Evolutionary conservation across 768 basidiomycete species (phyloP).

Genomic region (Mycena leptocephala): DNA sequence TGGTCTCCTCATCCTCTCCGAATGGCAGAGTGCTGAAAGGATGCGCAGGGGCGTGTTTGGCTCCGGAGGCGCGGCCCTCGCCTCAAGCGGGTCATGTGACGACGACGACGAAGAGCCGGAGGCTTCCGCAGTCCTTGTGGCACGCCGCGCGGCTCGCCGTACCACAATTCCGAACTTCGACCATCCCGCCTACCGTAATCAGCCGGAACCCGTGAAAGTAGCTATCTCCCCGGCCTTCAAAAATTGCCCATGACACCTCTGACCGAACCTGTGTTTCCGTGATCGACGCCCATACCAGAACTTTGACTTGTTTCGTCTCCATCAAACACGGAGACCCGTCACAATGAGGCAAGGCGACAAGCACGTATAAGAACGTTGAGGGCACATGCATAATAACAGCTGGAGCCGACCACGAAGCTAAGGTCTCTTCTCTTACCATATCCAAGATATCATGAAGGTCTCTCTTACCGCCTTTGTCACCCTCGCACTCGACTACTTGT

Average conservation of each 20-base stretch:
- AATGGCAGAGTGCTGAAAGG: too few species aligned
- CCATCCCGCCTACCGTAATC: too few species aligned
- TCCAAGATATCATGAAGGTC: slow-evolving; percentile 17
- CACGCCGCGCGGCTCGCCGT: too few species aligned
- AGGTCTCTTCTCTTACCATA: slow-evolving; percentile 10
- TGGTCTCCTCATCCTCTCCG: too few species aligned
- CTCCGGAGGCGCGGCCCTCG: too few species aligned
- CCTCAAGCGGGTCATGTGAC: too few species aligned
- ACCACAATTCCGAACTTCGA: too few species aligned
- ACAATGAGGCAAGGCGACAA: neutral
- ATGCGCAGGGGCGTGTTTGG: too few species aligned
- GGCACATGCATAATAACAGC: slow-evolving; percentile 1
- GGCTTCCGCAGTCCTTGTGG: too few species aligned
- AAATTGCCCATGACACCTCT: slow-evolving; percentile 1
- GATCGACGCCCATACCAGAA: neutral
- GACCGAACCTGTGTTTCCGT: slow-evolving; percentile 1
- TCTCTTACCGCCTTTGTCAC: slow-evolving; percentile 14
- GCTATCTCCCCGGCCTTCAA: neutral
- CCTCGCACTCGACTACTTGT: slow-evolving; percentile 5
- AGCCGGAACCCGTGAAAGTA: neutral
- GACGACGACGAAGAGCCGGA: too few species aligned
- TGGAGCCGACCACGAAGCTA: neutral
- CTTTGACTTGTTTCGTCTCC: slow-evolving; percentile 11
- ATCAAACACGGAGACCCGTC: neutral
- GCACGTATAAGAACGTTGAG: neutral